Evolutionary conservation across 768 basidiomycete genomes (phyloP).

Genomic region (Boletellus ananas): DNA sequence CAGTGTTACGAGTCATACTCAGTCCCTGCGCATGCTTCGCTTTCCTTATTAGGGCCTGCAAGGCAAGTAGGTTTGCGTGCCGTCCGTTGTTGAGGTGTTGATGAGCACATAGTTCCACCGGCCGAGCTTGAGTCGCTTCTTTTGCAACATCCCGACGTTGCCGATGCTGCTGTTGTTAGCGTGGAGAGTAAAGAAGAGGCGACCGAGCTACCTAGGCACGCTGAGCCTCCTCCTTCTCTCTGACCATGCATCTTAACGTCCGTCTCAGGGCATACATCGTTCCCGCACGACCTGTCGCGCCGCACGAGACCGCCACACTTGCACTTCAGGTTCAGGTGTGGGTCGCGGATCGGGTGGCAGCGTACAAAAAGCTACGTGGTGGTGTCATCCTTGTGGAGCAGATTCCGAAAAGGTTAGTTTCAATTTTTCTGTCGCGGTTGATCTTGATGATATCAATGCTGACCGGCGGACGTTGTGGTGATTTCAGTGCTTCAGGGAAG

Average conservation of each 20-base stretch:
- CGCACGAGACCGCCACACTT: conserved; percentile 32
- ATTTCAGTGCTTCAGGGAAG: conserved; percentile 73
- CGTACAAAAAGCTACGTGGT: conserved; percentile 77
- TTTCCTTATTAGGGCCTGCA: conserved; percentile 58
- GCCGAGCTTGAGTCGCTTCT: conserved; percentile 81
- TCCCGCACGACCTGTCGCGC: conserved; percentile 13
- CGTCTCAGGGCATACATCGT: conserved; percentile 57
- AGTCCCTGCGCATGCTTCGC: neutral
- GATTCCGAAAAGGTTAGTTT: conserved; percentile 29
- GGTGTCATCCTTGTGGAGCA: conserved; percentile 58
- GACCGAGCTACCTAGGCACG: conserved; percentile 75
- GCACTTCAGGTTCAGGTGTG: conserved; percentile 54
- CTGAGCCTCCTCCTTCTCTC: neutral
- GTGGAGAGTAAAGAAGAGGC: conserved; percentile 61
- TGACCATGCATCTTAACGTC: neutral
- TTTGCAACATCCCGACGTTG: conserved; percentile 68
- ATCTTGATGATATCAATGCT: neutral
- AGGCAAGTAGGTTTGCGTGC: conserved; percentile 38
- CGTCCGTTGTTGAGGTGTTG: neutral
- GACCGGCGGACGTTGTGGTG: neutral
- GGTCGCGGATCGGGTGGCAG: conserved; percentile 64
- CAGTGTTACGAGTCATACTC: neutral
- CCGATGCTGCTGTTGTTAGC: conserved; percentile 81
- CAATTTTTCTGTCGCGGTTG: neutral
- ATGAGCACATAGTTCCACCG: conserved; percentile 58